Evolutionary conservation across 1,284 basidiomycete species (phyloP).

Genomic region (Rugiboletus extremiorientalis): DNA sequence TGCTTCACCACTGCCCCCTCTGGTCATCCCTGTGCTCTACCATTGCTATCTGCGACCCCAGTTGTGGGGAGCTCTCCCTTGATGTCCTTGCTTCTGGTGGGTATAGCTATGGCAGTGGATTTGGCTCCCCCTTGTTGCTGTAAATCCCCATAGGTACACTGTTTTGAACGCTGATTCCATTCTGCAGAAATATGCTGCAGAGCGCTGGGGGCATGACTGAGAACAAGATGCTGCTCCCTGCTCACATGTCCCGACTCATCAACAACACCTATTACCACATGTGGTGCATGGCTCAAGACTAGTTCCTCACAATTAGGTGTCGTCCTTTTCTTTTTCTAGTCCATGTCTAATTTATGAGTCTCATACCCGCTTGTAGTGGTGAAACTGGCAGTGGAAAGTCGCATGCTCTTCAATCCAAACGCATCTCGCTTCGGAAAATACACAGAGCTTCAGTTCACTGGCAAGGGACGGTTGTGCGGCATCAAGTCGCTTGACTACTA

Average conservation of each 20-base stretch:
- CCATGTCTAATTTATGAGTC: not conserved
- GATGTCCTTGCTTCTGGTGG: too few relatives aligned
- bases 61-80: too few relatives aligned
- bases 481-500: slow-evolving; percentile 98
- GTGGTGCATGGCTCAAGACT: slow-evolving; percentile 91
- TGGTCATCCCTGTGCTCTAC: too few relatives aligned
- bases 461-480: slow-evolving; percentile 86
- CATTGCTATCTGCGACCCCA: too few relatives aligned
- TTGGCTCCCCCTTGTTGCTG: slow-evolving; percentile 75
- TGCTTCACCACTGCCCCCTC: too few relatives aligned
- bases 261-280: slow-evolving; percentile 97
- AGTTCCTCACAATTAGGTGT: slow-evolving; percentile 83
- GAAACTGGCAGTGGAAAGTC: slow-evolving; percentile 94
- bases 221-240: slow-evolving; percentile 54
- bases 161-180: slow-evolving; percentile 78
- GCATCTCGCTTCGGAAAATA: slow-evolving; percentile 93
- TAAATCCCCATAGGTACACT: slow-evolving; percentile 90
- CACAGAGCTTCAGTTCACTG: slow-evolving; percentile 91
- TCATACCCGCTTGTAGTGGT: slow-evolving; percentile 53
- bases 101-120: too few relatives aligned
- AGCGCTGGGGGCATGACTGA: slow-evolving; percentile 67
- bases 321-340: slow-evolving; percentile 20
- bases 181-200: slow-evolving; percentile 80
- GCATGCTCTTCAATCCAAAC: slow-evolving; percentile 88
- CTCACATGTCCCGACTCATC: slow-evolving; percentile 88